Evolutionary conservation across 371 early-diverging fungal species (phyloP).

Genomic region (Basidiobolus meristosporus): DNA sequence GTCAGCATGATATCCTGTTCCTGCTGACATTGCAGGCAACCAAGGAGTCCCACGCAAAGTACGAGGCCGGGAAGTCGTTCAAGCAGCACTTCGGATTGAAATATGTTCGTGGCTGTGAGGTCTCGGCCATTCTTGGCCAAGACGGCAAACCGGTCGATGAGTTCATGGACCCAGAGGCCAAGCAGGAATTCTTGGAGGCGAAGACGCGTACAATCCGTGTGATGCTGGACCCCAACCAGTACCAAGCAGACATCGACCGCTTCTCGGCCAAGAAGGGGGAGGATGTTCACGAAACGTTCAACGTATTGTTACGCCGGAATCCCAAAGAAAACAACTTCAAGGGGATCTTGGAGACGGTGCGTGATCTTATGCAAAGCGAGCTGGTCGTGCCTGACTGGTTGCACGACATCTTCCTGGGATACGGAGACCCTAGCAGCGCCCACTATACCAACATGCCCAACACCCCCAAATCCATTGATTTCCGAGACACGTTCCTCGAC

Average conservation of each 20-base stretch:
- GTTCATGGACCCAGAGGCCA: constrained; percentile 12
- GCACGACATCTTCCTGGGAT: constrained; percentile 73
- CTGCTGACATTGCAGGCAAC: constrained; percentile 49
- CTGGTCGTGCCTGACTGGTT: constrained; percentile 76
- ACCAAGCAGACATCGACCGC: constrained; percentile 24
- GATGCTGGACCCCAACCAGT: constrained; percentile 71
- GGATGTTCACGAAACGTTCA: constrained; percentile 64
- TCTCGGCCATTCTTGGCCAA: constrained; percentile 50
- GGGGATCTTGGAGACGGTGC: constrained; percentile 70
- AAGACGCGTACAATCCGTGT: constrained; percentile 52
- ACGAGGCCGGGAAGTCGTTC: constrained; percentile 24
- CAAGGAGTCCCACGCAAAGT: constrained; percentile 17
- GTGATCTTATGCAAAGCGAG: constrained; percentile 65
- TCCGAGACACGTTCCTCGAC: constrained; percentile 75
- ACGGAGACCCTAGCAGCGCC: constrained; percentile 73
- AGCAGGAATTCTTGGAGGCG: constrained; percentile 21
- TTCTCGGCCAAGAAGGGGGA: constrained; percentile 11
- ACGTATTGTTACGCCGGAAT: constrained; percentile 69
- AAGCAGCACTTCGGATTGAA: constrained; percentile 51
- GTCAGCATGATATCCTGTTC: constrained; percentile 65
- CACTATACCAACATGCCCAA: constrained; percentile 36
- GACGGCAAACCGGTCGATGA: constrained; percentile 52
- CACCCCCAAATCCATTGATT: constrained; percentile 28
- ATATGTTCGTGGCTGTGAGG: constrained; percentile 71
- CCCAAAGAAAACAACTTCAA: constrained; percentile 83